Percentiles rank a stretch among this genome's conserved stretches.
phyloP scores from a whole-genome alignment of 2,329 filamentous ascomycete species.

The Tolypocladium guangdongense region DNA sequence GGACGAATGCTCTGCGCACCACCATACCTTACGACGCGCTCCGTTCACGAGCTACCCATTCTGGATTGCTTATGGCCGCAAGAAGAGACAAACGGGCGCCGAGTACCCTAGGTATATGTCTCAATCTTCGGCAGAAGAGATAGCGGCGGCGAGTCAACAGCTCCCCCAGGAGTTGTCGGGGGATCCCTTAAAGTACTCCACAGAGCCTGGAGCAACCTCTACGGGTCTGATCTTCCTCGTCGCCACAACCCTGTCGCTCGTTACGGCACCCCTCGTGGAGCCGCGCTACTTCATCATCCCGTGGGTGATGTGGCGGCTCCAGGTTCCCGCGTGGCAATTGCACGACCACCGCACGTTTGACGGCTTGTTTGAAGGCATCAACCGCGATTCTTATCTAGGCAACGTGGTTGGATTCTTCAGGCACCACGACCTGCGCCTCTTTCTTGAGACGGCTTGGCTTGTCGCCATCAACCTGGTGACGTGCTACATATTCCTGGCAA shows the following conservation, averaged over 20 bases:
- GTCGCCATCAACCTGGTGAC: conserved; percentile 52
- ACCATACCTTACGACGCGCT: neutral
- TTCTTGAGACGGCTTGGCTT: conserved; percentile 60
- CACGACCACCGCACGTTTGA: conserved; percentile 7
- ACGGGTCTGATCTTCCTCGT: conserved; percentile 49
- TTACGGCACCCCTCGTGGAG: conserved; percentile 87
- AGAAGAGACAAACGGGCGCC: conserved; percentile 5
- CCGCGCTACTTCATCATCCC: conserved; percentile 93
- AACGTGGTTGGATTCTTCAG: conserved; percentile 4
- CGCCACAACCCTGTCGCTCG: conserved; percentile 64
- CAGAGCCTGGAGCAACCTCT: conserved; percentile 30
- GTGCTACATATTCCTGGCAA: conserved; percentile 59
- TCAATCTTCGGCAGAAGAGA: neutral
- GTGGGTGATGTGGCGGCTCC: conserved; percentile 84
- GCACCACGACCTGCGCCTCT: conserved; percentile 34
- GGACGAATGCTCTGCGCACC: neutral
- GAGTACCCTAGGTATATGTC: neutral
- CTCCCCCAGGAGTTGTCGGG: conserved; percentile 9
- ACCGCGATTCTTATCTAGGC: neutral
- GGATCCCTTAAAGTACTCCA: conserved; percentile 15
- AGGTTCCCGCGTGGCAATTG: conserved; percentile 48
- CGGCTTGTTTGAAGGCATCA: neutral
- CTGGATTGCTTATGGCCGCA: conserved; percentile 2
- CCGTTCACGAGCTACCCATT: conserved; percentile 20
- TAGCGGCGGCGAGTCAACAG: conserved; percentile 1